Evolutionary conservation across 257 asterid genomes (phyloP).

Genomic region (Salvia splendens): DNA sequence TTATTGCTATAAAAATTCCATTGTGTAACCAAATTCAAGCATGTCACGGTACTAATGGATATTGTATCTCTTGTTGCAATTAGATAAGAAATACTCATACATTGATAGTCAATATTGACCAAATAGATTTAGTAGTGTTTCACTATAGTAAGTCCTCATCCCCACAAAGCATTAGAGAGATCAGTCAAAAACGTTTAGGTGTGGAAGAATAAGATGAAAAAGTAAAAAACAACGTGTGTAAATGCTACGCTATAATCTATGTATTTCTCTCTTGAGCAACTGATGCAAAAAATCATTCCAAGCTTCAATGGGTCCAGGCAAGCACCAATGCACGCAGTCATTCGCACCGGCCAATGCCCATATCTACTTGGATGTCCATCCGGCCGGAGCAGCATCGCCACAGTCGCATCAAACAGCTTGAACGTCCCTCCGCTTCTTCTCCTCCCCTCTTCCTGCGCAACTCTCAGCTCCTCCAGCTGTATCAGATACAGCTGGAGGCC

Average conservation of each 20-base stretch:
- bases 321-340: conserved; percentile 76
- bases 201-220: too few relatives aligned
- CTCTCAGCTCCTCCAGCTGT: conserved; percentile 69
- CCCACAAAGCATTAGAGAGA: too few relatives aligned
- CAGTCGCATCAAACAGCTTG: conserved; percentile 53
- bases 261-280: conserved; percentile 44
- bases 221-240: too few relatives aligned
- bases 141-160: too few relatives aligned
- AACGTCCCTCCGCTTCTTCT: conserved; percentile 45
- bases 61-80: too few relatives aligned
- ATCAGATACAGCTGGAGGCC: conserved; percentile 58
- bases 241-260: neutral
- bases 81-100: too few relatives aligned
- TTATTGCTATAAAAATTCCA: too few relatives aligned
- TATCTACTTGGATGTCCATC: conserved; percentile 75
- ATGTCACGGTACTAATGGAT: too few relatives aligned
- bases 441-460: conserved; percentile 64
- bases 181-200: too few relatives aligned
- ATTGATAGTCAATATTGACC: too few relatives aligned
- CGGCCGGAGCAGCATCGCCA: conserved; percentile 58
- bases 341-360: conserved; percentile 52
- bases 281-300: conserved; percentile 66
- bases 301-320: conserved; percentile 70
- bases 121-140: too few relatives aligned
- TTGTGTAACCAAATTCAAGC: too few relatives aligned